Base-by-base conservation (phyloP, 2,329 filamentous ascomycete species). In the Ampelomyces quisqualis region DNA sequence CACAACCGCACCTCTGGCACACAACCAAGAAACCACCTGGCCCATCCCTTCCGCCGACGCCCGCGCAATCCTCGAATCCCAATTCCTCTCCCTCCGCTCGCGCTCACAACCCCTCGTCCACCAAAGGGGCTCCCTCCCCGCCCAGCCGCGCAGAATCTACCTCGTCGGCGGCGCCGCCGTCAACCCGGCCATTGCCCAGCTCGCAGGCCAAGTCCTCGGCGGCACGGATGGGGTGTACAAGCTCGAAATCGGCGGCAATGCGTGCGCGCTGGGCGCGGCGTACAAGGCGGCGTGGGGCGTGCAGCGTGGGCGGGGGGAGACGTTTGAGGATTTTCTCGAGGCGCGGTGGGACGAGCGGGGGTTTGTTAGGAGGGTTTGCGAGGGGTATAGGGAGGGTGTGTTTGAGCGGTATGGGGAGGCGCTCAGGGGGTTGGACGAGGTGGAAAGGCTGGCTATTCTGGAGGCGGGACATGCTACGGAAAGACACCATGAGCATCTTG, bases 211-310 rank as follows among this genome's bases (percentile, higher is more conserved):
- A 59, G 89, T 97, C 2, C 80, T 98, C 2, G 93, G 93, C 37
- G 88, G 88, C 22, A 79, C 78, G 2, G 93, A 97, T 49, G 93
- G 93, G 17, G 88, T 97, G 18, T 98, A 89, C 72, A 87, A 86
- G 70, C 81, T 98, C 10, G 90, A 97, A 63, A 89, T 97, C 4
- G 91, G 93, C 18, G 90, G 90, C 18, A 96, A 95, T 71, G 91
- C 93, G 2, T 98, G 93, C 70, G 93, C 91, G 8, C 72, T 97
- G 10, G 93, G 93, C 10, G 89, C 89, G 5, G 91, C 91, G 18
- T 96, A 97, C 72, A 97, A 97, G 73, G 91, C 93, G 10, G 84
- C 95, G 0, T 98, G 93, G 93, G 90, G 86, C 1, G 75, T 89
- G 40, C 89, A 93, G 74, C 74, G 87, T 33, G 68, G 69, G 17